A percentile compares a stretch with the other conserved stretches of the same genome.
Evolutionary conservation across 2,329 filamentous ascomycete species (phyloP).

Genomic region (Aspergillus piperis): DNA sequence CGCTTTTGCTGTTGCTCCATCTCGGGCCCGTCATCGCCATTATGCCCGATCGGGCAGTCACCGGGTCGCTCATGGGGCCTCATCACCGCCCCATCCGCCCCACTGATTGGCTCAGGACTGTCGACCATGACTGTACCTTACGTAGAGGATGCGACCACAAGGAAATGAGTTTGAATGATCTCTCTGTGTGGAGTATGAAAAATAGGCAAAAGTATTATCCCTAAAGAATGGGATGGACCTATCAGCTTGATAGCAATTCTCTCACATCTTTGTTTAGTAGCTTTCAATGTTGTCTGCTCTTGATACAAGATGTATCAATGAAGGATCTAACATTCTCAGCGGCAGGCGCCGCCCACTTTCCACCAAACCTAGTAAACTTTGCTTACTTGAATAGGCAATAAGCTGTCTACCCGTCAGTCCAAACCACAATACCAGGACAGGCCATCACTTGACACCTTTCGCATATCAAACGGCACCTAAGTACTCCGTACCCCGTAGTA

Average conservation of each 20-base stretch:
- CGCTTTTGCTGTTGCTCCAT: constrained; percentile 9
- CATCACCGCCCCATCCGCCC: not conserved
- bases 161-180: not conserved
- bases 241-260: too few relatives aligned
- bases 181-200: not conserved
- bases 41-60: constrained; percentile 12
- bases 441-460: not conserved
- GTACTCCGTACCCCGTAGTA: not conserved
- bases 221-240: too few relatives aligned
- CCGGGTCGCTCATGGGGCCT: not conserved
- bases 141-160: not conserved
- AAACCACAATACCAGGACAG: not conserved
- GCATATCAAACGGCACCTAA: not conserved
- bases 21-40: constrained; percentile 5
- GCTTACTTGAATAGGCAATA: not conserved
- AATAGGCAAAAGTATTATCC: not conserved
- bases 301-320: not conserved
- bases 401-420: not conserved
- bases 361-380: not conserved
- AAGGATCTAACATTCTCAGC: not conserved
- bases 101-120: not conserved
- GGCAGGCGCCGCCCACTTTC: not conserved
- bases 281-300: too few relatives aligned
- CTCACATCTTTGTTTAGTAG: too few relatives aligned
- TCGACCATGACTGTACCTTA: not conserved